Evolutionary conservation across 2,329 filamentous ascomycete species (phyloP).

Genomic region (Calycina herbarum): DNA sequence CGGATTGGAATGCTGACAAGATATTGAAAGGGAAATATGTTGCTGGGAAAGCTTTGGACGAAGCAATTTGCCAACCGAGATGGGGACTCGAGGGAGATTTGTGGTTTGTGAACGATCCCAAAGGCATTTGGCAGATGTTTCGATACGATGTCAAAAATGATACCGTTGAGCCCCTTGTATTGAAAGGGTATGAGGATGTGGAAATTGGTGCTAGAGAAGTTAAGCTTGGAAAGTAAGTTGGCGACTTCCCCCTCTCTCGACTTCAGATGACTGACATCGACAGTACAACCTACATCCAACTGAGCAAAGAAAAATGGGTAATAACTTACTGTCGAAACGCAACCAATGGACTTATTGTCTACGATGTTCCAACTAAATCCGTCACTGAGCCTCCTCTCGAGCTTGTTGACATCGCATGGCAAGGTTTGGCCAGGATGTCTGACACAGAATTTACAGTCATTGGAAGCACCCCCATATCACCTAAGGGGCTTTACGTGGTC

Average conservation of each 20-base stretch:
- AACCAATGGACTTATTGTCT: constrained; percentile 39
- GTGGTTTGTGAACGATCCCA: constrained; percentile 49
- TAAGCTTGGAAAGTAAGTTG: constrained; percentile 24
- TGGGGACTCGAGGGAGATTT: constrained; percentile 52
- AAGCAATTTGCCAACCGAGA: constrained; percentile 50
- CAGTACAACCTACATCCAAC: constrained; percentile 40
- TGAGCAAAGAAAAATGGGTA: constrained; percentile 41
- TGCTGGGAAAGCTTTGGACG: constrained; percentile 42
- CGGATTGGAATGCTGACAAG: constrained; percentile 42
- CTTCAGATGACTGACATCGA: constrained; percentile 32
- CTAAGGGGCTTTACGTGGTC: constrained; percentile 41
- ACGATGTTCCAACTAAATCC: constrained; percentile 40
- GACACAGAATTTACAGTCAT: constrained; percentile 42
- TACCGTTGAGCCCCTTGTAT: constrained; percentile 35
- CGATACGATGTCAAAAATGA: constrained; percentile 36
- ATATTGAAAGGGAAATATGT: constrained; percentile 40
- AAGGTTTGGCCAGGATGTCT: constrained; percentile 38
- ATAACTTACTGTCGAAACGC: constrained; percentile 39
- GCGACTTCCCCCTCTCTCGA: background rate
- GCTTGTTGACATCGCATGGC: constrained; percentile 37
- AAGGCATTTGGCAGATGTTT: constrained; percentile 50
- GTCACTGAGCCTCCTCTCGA: constrained; percentile 39
- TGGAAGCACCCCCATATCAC: constrained; percentile 38
- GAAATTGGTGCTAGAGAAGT: constrained; percentile 40
- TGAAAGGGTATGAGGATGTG: constrained; percentile 44